These are phyloP conservation scores for Glycyrrhiza uralensis DNA, from an alignment of 306 rosid species.

Conservation along the genomic window DNA sequence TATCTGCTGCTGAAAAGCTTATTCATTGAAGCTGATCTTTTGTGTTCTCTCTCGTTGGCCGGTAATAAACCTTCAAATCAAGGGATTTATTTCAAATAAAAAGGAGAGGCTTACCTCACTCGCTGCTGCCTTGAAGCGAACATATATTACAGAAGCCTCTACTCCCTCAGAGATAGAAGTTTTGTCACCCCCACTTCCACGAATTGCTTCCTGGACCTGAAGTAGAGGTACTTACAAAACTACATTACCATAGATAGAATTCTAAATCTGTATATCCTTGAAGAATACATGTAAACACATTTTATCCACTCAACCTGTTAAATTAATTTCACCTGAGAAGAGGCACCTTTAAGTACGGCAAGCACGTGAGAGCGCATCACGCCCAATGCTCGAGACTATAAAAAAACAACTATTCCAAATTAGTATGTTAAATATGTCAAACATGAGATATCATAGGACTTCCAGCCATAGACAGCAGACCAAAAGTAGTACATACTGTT, in stretches of 20 bases:
- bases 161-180: conserved; percentile 91
- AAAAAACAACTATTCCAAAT: conserved; percentile 32
- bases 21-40: neutral
- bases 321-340: conserved; percentile 76
- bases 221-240: conserved; percentile 27
- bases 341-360: conserved; percentile 84
- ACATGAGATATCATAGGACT: neutral
- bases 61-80: conserved; percentile 17
- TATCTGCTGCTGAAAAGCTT: conserved; percentile 17
- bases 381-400: conserved; percentile 94
- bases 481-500: neutral
- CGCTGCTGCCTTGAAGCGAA: conserved; percentile 98
- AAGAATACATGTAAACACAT: neutral
- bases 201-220: conserved; percentile 92
- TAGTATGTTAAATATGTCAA: conserved; percentile 11
- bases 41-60: neutral
- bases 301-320: conserved; percentile 25
- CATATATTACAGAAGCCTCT: conserved; percentile 95
- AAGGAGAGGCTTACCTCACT: conserved; percentile 61
- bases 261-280: neutral
- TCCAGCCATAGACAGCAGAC: neutral
- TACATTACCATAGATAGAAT: conserved; percentile 5
- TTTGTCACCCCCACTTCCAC: conserved; percentile 66
- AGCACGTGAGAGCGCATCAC: conserved; percentile 91
- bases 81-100: conserved; percentile 6